phyloP scores from a whole-genome alignment of 768 basidiomycete species.

The Lyophyllum atratum region DNA sequence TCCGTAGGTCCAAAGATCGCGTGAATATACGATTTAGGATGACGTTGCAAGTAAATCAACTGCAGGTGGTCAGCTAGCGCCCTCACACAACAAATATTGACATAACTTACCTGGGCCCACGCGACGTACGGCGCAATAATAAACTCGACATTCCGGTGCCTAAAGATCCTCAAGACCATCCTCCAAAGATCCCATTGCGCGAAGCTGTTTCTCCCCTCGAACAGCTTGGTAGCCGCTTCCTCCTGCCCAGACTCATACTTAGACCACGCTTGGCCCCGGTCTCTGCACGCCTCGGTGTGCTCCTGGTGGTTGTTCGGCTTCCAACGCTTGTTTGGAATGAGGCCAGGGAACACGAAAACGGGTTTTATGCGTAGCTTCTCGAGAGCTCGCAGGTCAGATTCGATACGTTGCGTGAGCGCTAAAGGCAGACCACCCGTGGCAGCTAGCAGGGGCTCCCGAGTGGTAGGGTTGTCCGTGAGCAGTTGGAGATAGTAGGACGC shows the following conservation, averaged over 20 bases:
- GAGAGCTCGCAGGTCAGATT: slow-evolving; percentile 86
- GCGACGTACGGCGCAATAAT: slow-evolving; percentile 94
- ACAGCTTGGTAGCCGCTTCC: slow-evolving; percentile 82
- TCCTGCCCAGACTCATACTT: slow-evolving; percentile 93
- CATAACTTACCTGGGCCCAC: slow-evolving; percentile 83
- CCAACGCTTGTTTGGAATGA: slow-evolving; percentile 75
- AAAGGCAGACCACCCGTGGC: slow-evolving; percentile 95
- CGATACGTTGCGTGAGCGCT: slow-evolving; percentile 84
- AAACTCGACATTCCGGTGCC: slow-evolving; percentile 94
- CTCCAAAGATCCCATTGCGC: slow-evolving; percentile 94
- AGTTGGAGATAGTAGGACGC: slow-evolving; percentile 85
- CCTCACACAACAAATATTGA: background rate
- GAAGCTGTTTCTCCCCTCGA: slow-evolving; percentile 73
- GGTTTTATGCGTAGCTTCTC: slow-evolving; percentile 95
- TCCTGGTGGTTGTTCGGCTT: slow-evolving; percentile 62
- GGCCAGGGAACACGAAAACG: slow-evolving; percentile 96
- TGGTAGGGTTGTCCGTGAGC: slow-evolving; percentile 72
- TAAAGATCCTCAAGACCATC: slow-evolving; percentile 88
- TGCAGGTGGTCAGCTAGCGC: slow-evolving; percentile 29
- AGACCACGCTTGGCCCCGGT: slow-evolving; percentile 85
- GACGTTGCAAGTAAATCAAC: slow-evolving; percentile 94
- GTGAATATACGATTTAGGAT: slow-evolving; percentile 92
- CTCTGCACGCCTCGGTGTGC: slow-evolving; percentile 69
- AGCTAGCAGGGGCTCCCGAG: slow-evolving; percentile 89
- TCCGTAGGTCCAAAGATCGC: slow-evolving; percentile 92